phyloP scores from a whole-genome alignment of 108 stramenopile species.

The Skeletonema grethae region DNA sequence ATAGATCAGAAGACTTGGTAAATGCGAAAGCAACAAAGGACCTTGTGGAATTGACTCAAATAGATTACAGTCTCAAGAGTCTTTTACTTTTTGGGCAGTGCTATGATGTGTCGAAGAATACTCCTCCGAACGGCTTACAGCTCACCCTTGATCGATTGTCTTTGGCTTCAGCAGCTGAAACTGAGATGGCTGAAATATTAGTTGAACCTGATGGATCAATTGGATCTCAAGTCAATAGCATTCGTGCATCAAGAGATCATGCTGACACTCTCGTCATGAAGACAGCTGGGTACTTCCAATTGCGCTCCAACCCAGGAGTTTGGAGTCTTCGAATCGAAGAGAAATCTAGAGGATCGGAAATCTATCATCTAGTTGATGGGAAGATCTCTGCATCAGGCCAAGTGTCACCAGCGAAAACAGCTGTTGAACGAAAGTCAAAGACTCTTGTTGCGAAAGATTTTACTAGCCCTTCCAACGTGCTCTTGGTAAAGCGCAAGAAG shows the following conservation, averaged over 20 bases:
- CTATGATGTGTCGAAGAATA: conserved; percentile 61
- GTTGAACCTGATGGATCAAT: conserved; percentile 53
- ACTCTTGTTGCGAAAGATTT: conserved; percentile 76
- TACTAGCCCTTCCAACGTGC: conserved; percentile 44
- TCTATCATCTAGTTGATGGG: conserved; percentile 88
- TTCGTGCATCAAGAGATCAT: conserved; percentile 22
- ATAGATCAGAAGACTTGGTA: conserved; percentile 5
- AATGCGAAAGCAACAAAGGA: conserved; percentile 3
- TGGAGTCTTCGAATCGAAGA: conserved; percentile 81
- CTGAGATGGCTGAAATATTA: conserved; percentile 29
- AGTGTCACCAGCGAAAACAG: conserved; percentile 17
- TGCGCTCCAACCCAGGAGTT: conserved; percentile 93
- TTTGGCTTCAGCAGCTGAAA: background rate
- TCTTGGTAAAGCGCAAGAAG: conserved; percentile 63
- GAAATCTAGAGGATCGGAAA: conserved; percentile 79
- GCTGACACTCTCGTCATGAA: conserved; percentile 98
- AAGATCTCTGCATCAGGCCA: conserved; percentile 27
- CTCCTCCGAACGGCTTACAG: conserved; percentile 95
- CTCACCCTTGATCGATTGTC: conserved; percentile 69
- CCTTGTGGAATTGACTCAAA: conserved; percentile 56
- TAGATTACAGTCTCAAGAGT: conserved; percentile 86
- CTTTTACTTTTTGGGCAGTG: conserved; percentile 95
- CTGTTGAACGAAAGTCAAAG: conserved; percentile 44
- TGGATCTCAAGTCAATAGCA: background rate
- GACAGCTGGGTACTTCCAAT: conserved; percentile 97